Evolutionary conservation across 768 basidiomycete species (phyloP).

Genomic region (Hortiboletus flavorubellus): DNA sequence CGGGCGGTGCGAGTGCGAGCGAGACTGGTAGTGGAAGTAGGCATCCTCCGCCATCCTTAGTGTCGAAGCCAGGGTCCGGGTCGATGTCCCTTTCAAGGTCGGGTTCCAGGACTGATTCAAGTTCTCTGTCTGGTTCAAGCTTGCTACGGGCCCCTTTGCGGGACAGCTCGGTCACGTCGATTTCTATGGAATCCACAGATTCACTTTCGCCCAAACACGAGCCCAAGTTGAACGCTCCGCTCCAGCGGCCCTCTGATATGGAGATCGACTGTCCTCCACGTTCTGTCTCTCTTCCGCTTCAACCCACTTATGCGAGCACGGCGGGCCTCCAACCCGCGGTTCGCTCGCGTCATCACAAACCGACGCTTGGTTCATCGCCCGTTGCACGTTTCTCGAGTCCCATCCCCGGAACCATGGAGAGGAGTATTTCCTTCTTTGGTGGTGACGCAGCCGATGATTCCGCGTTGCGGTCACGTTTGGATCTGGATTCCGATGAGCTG

Average conservation of each 20-base stretch:
- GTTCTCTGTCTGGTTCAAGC: conserved; percentile 26
- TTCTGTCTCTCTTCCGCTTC: conserved; percentile 19
- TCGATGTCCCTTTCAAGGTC: conserved; percentile 28
- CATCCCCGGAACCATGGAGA: not conserved
- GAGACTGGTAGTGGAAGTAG: conserved; percentile 9
- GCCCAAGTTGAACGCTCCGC: not conserved
- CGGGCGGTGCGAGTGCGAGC: conserved; percentile 13
- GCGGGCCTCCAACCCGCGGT: not conserved
- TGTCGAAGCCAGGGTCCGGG: conserved; percentile 17
- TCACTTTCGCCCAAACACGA: conserved; percentile 10
- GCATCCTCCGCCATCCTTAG: conserved; percentile 9
- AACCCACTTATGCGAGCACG: conserved; percentile 1
- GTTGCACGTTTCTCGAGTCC: conserved; percentile 22
- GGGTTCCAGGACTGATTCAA: too few species aligned
- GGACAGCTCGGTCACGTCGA: conserved; percentile 31
- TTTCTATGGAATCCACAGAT: conserved; percentile 23
- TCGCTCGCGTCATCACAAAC: conserved; percentile 4
- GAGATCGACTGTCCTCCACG: conserved; percentile 25
- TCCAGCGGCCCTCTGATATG: conserved; percentile 21
- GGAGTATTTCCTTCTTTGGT: not conserved
- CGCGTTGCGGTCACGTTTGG: conserved; percentile 12
- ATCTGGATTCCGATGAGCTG: conserved; percentile 13
- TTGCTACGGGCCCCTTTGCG: conserved; percentile 20
- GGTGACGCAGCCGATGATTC: conserved; percentile 6
- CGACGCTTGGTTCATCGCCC: conserved; percentile 11